These are phyloP conservation scores for Trichoderma arundinaceum DNA, from an alignment of 2,329 filamentous ascomycete species.

Conservation along the genomic window DNA sequence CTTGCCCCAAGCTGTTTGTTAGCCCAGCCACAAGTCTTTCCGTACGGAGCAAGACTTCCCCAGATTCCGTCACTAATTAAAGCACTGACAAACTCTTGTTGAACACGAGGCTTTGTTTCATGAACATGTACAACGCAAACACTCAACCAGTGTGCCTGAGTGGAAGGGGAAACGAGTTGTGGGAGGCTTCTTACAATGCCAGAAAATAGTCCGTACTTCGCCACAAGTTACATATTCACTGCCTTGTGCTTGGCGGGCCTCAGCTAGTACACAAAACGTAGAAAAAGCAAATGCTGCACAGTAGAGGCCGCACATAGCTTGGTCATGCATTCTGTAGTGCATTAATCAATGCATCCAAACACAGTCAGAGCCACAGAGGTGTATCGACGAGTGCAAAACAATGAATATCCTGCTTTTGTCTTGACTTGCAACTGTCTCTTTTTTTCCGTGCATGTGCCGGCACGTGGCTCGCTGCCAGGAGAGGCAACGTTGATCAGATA, in stretches of 20 bases:
- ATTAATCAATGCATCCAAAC: no score
- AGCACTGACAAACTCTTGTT: constrained; percentile 8
- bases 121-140: constrained; percentile 2
- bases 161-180: no score
- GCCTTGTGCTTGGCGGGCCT: no score
- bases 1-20: constrained; percentile 23
- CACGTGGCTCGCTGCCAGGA: constrained; percentile 22
- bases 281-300: not conserved
- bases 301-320: no score
- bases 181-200: not conserved
- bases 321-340: no score
- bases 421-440: not conserved
- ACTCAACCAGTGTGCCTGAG: not conserved
- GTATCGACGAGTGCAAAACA: no score
- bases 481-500: constrained; percentile 26
- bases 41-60: constrained; percentile 4
- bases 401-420: no score
- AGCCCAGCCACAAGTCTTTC: constrained; percentile 19
- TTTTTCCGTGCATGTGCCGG: constrained; percentile 3
- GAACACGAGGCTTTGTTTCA: not conserved
- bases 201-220: not conserved
- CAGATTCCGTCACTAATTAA: constrained; percentile 4
- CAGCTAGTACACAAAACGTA: not conserved
- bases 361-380: no score
- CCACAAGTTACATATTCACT: not conserved